Evolutionary conservation across 106 monocot genomes (phyloP).

Genomic region (Dendrobium catenatum): DNA sequence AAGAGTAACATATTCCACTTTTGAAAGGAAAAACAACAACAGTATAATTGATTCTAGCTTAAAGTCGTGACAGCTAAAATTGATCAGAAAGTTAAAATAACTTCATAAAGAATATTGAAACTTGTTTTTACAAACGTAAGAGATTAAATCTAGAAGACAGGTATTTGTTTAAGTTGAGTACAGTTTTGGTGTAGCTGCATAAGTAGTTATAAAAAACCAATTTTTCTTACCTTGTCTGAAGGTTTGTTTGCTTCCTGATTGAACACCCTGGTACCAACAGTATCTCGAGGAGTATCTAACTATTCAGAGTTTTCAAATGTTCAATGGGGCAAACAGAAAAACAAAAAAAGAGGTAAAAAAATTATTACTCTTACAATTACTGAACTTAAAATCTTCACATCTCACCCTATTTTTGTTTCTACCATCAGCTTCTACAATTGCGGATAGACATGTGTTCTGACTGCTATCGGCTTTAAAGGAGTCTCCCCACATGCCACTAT

Average conservation of each 20-base stretch:
- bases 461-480: conserved; percentile 33
- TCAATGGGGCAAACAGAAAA: not conserved
- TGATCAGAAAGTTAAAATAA: not conserved
- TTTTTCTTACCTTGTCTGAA: conserved; percentile 52
- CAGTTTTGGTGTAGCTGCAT: not conserved
- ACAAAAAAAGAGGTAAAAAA: not conserved
- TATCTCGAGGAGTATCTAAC: conserved; percentile 46
- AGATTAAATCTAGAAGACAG: not conserved
- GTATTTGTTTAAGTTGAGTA: not conserved
- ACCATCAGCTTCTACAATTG: conserved; percentile 37
- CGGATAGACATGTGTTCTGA: conserved; percentile 40
- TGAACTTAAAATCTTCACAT: not conserved
- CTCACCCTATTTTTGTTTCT: conserved; percentile 48
- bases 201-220: not conserved
- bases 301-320: conserved; percentile 11
- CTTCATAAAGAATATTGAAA: not conserved
- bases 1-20: too few relatives aligned
- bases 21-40: too few relatives aligned
- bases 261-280: conserved; percentile 22
- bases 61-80: not conserved
- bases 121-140: not conserved
- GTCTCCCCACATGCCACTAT: conserved; percentile 42
- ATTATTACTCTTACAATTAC: not conserved
- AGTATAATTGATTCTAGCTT: too few relatives aligned
- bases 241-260: conserved; percentile 64